Percentiles rank a stretch among this genome's conserved stretches.
Evolutionary conservation across 2,329 filamentous ascomycete species (phyloP).

Genomic region (Dothidotthia symphoricarpi): DNA sequence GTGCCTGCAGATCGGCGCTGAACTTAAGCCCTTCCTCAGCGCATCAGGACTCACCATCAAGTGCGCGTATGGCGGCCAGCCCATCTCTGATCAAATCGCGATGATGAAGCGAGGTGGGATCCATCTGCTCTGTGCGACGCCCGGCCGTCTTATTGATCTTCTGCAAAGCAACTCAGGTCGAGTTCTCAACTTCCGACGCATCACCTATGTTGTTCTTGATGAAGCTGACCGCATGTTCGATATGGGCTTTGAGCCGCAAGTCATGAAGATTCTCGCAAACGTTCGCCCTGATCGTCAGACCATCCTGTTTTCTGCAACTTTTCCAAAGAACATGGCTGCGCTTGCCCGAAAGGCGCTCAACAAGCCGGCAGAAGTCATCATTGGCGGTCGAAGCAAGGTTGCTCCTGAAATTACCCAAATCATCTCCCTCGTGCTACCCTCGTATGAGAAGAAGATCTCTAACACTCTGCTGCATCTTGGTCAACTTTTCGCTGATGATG

Average conservation of each 20-base stretch:
- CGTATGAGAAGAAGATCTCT: constrained; percentile 74
- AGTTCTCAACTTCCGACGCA: constrained; percentile 83
- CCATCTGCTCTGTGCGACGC: constrained; percentile 84
- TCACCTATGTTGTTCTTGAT: constrained; percentile 92
- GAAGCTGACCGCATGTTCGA: constrained; percentile 99
- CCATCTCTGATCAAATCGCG: constrained; percentile 96
- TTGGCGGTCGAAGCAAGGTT: constrained; percentile 76
- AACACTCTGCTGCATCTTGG: constrained; percentile 84
- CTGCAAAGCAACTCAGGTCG: constrained; percentile 90
- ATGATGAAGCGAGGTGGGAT: constrained; percentile 93
- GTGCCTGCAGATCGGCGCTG: constrained; percentile 87
- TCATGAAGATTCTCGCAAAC: constrained; percentile 92
- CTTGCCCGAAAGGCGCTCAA: constrained; percentile 84
- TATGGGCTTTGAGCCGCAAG: constrained; percentile 98
- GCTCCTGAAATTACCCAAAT: constrained; percentile 79
- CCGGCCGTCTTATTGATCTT: constrained; percentile 92
- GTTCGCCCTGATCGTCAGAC: constrained; percentile 91
- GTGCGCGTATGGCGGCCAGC: constrained; percentile 90
- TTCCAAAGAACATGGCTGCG: constrained; percentile 88
- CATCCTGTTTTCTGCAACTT: constrained; percentile 93
- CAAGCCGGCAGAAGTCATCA: constrained; percentile 84
- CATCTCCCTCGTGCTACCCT: constrained; percentile 64
- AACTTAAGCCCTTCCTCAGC: constrained; percentile 92
- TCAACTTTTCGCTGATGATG: constrained; percentile 79
- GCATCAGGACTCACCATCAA: constrained; percentile 80